phyloP scores from a whole-genome alignment of 208 protist genomes.

The Trypanosoma theileri region DNA sequence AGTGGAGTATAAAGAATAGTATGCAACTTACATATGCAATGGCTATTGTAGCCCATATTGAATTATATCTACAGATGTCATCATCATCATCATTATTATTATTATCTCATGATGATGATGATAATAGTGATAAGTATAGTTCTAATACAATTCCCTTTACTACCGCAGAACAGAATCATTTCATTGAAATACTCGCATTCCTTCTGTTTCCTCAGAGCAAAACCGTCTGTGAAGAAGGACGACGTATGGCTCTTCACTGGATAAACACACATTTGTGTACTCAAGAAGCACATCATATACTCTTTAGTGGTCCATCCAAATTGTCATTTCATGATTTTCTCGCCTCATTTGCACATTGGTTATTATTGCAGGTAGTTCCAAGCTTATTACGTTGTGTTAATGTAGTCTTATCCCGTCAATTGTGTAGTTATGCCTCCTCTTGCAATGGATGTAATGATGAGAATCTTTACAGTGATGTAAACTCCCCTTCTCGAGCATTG shows the following conservation, averaged over 20 bases:
- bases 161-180: constrained; percentile 1
- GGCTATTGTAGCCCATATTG: constrained; percentile 21
- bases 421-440: neutral
- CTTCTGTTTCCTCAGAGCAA: neutral
- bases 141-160: neutral
- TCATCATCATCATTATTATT: neutral
- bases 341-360: constrained; percentile 12
- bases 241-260: constrained; percentile 1
- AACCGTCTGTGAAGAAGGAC: neutral
- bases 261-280: constrained; percentile 1
- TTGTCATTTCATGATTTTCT: constrained; percentile 20
- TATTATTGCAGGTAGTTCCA: constrained; percentile 8
- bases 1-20: neutral
- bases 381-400: constrained; percentile 3
- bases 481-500: neutral
- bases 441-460: neutral
- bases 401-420: neutral
- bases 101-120: too few species aligned
- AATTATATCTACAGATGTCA: neutral
- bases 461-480: neutral
- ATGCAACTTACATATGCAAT: constrained; percentile 7
- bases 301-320: neutral
- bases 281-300: neutral
- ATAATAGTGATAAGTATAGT: neutral
- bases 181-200: constrained; percentile 10